Percentiles rank a stretch among this genome's conserved stretches.
Evolutionary conservation across 2,329 filamentous ascomycete genomes (phyloP).

Genomic region (Arthrobotrys sphaeroides): DNA sequence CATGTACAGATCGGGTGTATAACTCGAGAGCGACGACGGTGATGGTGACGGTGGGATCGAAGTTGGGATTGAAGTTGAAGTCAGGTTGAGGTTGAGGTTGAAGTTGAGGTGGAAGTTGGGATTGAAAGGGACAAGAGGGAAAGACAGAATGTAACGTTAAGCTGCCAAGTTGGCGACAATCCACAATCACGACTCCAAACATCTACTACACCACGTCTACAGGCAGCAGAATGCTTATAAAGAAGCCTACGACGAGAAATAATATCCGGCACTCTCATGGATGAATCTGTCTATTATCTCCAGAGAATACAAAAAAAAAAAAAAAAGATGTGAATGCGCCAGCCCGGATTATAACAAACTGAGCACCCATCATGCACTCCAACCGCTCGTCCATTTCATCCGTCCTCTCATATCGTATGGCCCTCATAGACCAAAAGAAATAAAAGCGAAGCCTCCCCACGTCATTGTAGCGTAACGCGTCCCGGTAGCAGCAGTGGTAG

Average conservation of each 20-base stretch:
- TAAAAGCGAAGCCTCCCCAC: neutral
- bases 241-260: neutral
- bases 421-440: constrained; percentile 7
- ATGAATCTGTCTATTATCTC: constrained; percentile 41
- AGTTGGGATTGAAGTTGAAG: constrained; percentile 1
- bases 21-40: neutral
- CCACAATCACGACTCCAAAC: neutral
- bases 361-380: neutral
- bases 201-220: neutral
- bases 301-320: constrained; percentile 2
- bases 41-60: neutral
- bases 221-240: neutral
- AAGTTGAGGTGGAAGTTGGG: neutral
- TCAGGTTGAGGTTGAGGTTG: neutral
- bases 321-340: constrained; percentile 24
- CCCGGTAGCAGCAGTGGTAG: neutral
- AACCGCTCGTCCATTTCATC: too few relatives aligned
- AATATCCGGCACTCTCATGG: constrained; percentile 3
- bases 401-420: constrained; percentile 18
- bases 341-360: neutral
- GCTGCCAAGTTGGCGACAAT: neutral
- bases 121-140: too few relatives aligned
- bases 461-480: constrained; percentile 17
- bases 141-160: constrained; percentile 3
- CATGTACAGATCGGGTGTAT: neutral